These are phyloP conservation scores for Vanderwaltozyma polyspora DNA, from an alignment of 805 yeast genomes.

Conservation along the genomic window DNA sequence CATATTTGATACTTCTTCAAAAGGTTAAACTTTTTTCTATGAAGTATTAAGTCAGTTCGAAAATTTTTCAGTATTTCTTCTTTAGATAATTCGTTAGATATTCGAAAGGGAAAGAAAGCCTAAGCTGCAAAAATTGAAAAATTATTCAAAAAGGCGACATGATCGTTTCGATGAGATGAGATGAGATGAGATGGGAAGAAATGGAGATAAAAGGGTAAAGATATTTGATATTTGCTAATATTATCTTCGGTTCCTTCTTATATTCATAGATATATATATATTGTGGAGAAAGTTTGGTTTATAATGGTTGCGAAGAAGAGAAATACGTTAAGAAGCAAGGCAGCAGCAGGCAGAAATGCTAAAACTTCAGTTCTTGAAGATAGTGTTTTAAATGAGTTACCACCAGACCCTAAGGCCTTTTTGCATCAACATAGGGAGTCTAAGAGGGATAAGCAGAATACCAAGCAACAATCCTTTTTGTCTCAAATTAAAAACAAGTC, in stretches of 20 bases:
- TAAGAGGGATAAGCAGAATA: constrained; percentile 41
- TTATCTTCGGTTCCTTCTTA: too few species aligned
- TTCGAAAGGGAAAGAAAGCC: too few species aligned
- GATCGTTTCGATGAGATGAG: neutral
- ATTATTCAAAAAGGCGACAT: neutral
- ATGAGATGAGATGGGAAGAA: constrained; percentile 5
- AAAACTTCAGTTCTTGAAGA: constrained; percentile 4
- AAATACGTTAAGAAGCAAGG: constrained; percentile 34
- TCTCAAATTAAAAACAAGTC: constrained; percentile 13
- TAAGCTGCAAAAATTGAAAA: neutral
- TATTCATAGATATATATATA: too few species aligned
- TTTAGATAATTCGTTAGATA: too few species aligned
- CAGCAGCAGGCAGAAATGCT: constrained; percentile 18
- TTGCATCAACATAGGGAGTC: constrained; percentile 42
- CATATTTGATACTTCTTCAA: too few species aligned
- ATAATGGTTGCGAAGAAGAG: constrained; percentile 37
- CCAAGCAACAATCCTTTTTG: constrained; percentile 29
- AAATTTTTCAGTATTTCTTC: neutral
- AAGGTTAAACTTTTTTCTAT: too few species aligned
- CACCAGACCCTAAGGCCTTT: constrained; percentile 34
- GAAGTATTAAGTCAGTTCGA: neutral
- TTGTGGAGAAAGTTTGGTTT: neutral
- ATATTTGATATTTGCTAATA: too few species aligned
- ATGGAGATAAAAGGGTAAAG: neutral
- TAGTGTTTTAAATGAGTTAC: constrained; percentile 10